Evolutionary conservation across 2,329 filamentous ascomycete genomes (phyloP).

Genomic region (Trichoderma atroviride): DNA sequence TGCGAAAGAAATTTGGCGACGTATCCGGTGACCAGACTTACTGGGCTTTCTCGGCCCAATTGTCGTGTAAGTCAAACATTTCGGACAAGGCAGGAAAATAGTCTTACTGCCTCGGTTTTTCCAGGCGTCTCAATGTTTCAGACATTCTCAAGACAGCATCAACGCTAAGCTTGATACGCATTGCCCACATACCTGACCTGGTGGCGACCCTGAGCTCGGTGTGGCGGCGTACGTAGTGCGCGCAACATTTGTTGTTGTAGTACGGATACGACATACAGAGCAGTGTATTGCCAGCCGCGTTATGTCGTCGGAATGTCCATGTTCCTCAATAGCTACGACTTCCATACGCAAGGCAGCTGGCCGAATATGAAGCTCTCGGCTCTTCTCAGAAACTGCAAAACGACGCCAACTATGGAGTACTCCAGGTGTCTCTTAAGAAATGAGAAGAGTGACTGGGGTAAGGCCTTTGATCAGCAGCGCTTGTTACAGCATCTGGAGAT

Average conservation of each 20-base stretch:
- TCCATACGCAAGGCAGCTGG: background rate
- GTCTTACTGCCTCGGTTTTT: slow-evolving; percentile 9
- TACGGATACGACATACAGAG: background rate
- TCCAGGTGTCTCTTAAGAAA: background rate
- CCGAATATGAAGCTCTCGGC: background rate
- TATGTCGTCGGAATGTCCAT: slow-evolving; percentile 9
- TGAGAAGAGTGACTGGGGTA: background rate
- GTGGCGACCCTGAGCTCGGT: slow-evolving; percentile 1
- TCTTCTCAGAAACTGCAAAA: background rate
- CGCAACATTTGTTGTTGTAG: slow-evolving; percentile 7
- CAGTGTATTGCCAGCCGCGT: background rate
- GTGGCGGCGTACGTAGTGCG: background rate
- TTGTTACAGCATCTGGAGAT: slow-evolving; percentile 11
- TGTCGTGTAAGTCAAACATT: slow-evolving; percentile 12
- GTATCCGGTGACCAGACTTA: background rate
- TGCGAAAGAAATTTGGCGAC: background rate
- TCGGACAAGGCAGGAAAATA: slow-evolving; percentile 2
- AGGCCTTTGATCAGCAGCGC: background rate
- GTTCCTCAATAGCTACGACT: background rate
- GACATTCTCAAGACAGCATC: slow-evolving; percentile 2
- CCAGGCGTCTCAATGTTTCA: background rate
- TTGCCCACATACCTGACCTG: slow-evolving; percentile 17
- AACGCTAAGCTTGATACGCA: slow-evolving; percentile 8
- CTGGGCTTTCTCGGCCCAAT: slow-evolving; percentile 7
- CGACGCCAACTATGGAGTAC: background rate